These are phyloP conservation scores for Hymenoscyphus albidus DNA, from an alignment of 2,329 filamentous ascomycete species.

Conservation along the genomic window DNA sequence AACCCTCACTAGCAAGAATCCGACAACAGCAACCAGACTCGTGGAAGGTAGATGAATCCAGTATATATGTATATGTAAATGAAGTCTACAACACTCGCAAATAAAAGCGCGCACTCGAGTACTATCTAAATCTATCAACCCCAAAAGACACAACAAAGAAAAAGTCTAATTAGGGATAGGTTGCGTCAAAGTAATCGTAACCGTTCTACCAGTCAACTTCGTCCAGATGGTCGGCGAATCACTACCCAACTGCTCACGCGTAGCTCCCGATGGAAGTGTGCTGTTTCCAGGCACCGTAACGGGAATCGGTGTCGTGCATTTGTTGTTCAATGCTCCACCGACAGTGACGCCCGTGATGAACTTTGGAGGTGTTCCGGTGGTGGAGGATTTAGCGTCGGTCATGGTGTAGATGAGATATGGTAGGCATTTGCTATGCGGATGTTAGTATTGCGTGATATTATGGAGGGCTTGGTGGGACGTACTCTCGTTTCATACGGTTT, in stretches of 20 bases:
- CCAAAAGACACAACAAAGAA: not conserved
- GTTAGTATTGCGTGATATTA: not conserved
- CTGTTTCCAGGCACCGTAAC: constrained; percentile 3
- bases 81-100: not conserved
- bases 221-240: constrained; percentile 49
- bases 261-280: not conserved
- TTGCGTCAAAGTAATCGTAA: not conserved
- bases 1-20: too few species aligned
- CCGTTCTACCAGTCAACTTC: constrained; percentile 37
- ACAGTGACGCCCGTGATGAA: constrained; percentile 43
- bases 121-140: not conserved
- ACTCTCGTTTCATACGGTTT: constrained; percentile 4
- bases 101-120: too few species aligned
- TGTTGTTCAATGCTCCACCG: not conserved
- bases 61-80: not conserved
- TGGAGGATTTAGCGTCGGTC: not conserved
- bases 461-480: not conserved
- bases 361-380: not conserved
- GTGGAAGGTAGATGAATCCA: not conserved
- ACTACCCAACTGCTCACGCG: constrained; percentile 41
- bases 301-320: not conserved
- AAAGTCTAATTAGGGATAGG: not conserved
- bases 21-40: too few species aligned
- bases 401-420: constrained; percentile 1
- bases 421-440: not conserved